Percentiles rank a stretch among this genome's conserved stretches.
Conservation (phyloP, 768 basidiomycete genomes). For the Brasilioporus rufonigricans region DNA sequence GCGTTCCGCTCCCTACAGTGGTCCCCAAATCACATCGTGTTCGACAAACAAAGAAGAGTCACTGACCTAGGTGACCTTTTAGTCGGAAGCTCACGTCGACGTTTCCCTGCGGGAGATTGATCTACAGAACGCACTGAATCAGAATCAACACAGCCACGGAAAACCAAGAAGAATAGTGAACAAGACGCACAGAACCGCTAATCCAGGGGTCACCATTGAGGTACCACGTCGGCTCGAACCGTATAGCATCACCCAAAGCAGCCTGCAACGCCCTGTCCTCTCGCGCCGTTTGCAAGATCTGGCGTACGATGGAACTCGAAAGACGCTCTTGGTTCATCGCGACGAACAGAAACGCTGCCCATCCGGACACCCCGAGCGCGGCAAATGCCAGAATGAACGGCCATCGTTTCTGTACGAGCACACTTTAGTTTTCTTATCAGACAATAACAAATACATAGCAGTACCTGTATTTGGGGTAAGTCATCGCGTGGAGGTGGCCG, state of each 20-base stretch:
- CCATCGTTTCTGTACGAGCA: slow-evolving; percentile 44
- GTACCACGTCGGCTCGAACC: slow-evolving; percentile 42
- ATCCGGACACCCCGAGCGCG: slow-evolving; percentile 54
- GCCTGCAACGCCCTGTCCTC: slow-evolving; percentile 49
- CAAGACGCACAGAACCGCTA: slow-evolving; percentile 55
- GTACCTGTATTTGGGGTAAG: slow-evolving; percentile 43
- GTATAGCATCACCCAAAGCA: slow-evolving; percentile 57
- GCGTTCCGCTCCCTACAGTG: slow-evolving; percentile 60
- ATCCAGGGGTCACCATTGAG: slow-evolving; percentile 76
- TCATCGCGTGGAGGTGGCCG: slow-evolving; percentile 39
- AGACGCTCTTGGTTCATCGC: slow-evolving; percentile 78
- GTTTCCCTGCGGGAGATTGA: slow-evolving; percentile 71
- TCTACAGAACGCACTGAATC: slow-evolving; percentile 38
- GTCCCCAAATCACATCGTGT: background rate
- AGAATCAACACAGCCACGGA: background rate
- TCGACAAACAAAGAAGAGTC: background rate
- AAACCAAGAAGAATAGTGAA: background rate
- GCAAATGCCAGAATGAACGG: slow-evolving; percentile 51
- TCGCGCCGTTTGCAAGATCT: slow-evolving; percentile 59
- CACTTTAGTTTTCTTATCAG: background rate
- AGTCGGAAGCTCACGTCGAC: slow-evolving; percentile 77
- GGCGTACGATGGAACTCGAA: slow-evolving; percentile 70
- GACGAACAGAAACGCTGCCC: slow-evolving; percentile 67
- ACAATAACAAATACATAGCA: background rate
- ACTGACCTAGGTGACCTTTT: slow-evolving; percentile 65